A percentile compares a stretch with the other conserved stretches of the same genome.
phyloP scores from a whole-genome alignment of 2,329 filamentous ascomycete genomes.

The Trichophyton mentagrophytes region DNA sequence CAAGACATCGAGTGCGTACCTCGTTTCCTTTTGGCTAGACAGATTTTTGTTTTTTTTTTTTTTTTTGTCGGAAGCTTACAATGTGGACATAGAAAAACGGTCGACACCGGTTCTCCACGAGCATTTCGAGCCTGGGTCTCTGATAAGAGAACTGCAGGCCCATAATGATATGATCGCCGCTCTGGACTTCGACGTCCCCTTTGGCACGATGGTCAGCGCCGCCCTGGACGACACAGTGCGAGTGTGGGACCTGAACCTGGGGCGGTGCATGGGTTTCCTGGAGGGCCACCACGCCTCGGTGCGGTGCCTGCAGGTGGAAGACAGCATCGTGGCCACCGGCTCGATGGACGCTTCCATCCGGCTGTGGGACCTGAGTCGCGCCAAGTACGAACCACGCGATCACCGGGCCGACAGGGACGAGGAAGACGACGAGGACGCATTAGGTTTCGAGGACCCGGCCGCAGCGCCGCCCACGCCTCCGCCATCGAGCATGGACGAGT shows the following conservation, averaged over 20 bases:
- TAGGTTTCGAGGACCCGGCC: conserved; percentile 58
- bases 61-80: conserved; percentile 1
- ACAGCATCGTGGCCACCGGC: conserved; percentile 88
- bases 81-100: conserved; percentile 34
- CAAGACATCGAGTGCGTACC: conserved; percentile 28
- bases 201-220: conserved; percentile 86
- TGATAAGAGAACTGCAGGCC: conserved; percentile 76
- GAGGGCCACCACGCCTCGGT: conserved; percentile 95
- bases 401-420: conserved; percentile 46
- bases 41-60: not conserved
- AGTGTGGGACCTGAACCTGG: conserved; percentile 93
- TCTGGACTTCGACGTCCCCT: conserved; percentile 92
- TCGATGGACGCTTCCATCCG: conserved; percentile 90
- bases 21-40: not conserved
- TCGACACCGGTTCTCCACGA: conserved; percentile 94
- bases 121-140: conserved; percentile 79
- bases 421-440: conserved; percentile 43
- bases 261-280: conserved; percentile 77
- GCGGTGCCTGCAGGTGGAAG: conserved; percentile 79
- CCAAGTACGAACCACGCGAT: conserved; percentile 64
- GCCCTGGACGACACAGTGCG: conserved; percentile 85
- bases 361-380: conserved; percentile 85
- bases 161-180: conserved; percentile 82
- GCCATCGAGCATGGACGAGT: conserved; percentile 72
- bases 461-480: conserved; percentile 54